Percentiles rank a stretch among this genome's conserved stretches.
Evolutionary conservation across 768 basidiomycete genomes (phyloP).

Genomic region (Mrakia gelida): DNA sequence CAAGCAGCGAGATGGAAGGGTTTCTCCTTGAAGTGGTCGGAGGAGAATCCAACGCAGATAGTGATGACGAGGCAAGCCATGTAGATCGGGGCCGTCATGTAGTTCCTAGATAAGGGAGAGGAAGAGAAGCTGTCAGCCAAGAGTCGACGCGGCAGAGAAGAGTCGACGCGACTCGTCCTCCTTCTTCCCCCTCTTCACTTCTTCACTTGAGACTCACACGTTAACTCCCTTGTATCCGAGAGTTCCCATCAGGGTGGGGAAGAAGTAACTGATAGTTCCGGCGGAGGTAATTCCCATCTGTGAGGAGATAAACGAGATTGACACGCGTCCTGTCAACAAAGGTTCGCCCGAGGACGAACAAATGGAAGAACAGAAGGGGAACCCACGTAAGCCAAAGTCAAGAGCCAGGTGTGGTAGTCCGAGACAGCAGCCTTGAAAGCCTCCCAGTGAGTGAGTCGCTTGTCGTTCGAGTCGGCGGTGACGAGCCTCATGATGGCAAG

Average conservation of each 20-base stretch:
- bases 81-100: background rate
- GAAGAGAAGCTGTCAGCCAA: no score
- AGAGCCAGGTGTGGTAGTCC: constrained; percentile 32
- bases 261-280: background rate
- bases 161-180: background rate
- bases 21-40: background rate
- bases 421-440: constrained; percentile 39
- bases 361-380: background rate
- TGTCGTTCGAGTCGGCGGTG: constrained; percentile 29
- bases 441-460: constrained; percentile 36
- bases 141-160: background rate
- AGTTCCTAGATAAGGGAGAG: background rate
- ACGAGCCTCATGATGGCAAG: constrained; percentile 37
- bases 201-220: background rate
- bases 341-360: background rate
- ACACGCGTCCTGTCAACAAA: no score
- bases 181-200: background rate
- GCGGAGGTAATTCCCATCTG: constrained; percentile 1
- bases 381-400: background rate
- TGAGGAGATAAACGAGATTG: background rate
- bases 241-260: background rate
- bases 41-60: background rate
- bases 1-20: background rate
- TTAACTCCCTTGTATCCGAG: background rate
- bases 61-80: background rate